Evolutionary conservation across 768 basidiomycete species (phyloP), one percentile per base, ranked within the genome.

Genomic region (Russula dissimulans): DNA sequence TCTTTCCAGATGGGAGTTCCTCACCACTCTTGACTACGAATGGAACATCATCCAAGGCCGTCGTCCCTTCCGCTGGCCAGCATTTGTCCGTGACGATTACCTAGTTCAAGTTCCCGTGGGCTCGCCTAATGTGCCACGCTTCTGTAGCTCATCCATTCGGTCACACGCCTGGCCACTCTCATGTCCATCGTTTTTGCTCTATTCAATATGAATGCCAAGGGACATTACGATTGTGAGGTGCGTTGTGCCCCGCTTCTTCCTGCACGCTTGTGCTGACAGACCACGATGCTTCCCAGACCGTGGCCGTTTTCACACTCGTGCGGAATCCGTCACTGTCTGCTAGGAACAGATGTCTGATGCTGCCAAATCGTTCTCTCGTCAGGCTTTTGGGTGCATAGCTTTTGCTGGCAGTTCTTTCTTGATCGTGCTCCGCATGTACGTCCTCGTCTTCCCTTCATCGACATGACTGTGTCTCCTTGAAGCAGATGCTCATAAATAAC

Each of bases 341-440:
- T 3, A 17, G 38, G 51, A 52, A 26, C 4, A 9, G 29, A 26
- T 15, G 22, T 52, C 36, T 41, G 12, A 4, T 26, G 5, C 14
- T 38, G 22, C 22, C 22, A 2, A 26, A 26, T 22, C 1, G 31
- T 15, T 29, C 26, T 38, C 12, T 29, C 9, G 5, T 9, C 29
- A 52, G 51, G 0, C n/a, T 6, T 29, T 29, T 52, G 51, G 38
- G 34, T 36, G 10, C 34, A 5, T 41, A 41, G 44, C 32, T 12
- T 31, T 54, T 4, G 48, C 36, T 5, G 17, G 48, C 3, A 29
- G 41, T 32, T 36, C 49, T 4, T 15, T 58, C 4, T 38, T 58
- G 41, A 26, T 58, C 14, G 49, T 50, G 32, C 31, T 58, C 15
- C 57, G 57, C 41, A 44, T 43, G 57, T 57, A 38, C 31, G 57